A percentile compares a stretch with the other conserved stretches of the same genome.
Evolutionary conservation across 805 yeast species (phyloP).

Genomic region (Danielia reshetovae): DNA sequence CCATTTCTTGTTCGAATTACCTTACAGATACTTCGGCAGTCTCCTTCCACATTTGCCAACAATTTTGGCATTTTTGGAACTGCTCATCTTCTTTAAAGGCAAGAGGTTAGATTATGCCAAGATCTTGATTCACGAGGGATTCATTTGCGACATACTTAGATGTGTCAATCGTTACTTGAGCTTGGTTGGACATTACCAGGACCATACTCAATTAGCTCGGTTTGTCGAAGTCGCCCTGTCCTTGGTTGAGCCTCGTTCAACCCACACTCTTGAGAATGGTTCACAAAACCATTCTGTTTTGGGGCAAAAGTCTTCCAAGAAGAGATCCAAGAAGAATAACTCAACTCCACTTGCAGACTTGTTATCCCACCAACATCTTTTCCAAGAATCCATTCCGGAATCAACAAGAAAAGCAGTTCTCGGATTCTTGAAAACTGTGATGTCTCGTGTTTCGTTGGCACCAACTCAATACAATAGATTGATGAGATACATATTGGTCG

Average conservation of each 20-base stretch:
- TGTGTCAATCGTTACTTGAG: conserved; percentile 25
- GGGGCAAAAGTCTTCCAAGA: conserved; percentile 16
- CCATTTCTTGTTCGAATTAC: conserved; percentile 34
- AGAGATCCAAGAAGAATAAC: conserved; percentile 39
- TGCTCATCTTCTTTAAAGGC: conserved; percentile 51
- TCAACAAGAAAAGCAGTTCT: conserved; percentile 33
- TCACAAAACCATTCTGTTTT: conserved; percentile 3
- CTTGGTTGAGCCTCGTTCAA: conserved; percentile 34
- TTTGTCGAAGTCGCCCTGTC: conserved; percentile 54
- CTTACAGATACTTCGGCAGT: conserved; percentile 33
- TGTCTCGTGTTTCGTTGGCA: conserved; percentile 51
- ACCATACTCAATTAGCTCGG: conserved; percentile 50
- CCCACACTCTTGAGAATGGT: background rate
- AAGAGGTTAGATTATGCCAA: conserved; percentile 27
- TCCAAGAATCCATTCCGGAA: conserved; percentile 39
- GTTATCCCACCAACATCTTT: conserved; percentile 60
- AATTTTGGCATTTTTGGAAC: conserved; percentile 54
- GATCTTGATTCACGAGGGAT: conserved; percentile 33
- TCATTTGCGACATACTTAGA: conserved; percentile 35
- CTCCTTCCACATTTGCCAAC: conserved; percentile 45
- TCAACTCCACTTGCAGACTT: conserved; percentile 61
- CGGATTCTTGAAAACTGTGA: conserved; percentile 45
- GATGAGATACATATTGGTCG: conserved; percentile 34
- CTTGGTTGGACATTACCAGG: conserved; percentile 40
- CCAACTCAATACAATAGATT: conserved; percentile 61